Percentiles rank a stretch among this genome's conserved stretches.
phyloP scores from a whole-genome alignment of 345 rosid genomes.

The thale cress (Arabidopsis thaliana) region DNA sequence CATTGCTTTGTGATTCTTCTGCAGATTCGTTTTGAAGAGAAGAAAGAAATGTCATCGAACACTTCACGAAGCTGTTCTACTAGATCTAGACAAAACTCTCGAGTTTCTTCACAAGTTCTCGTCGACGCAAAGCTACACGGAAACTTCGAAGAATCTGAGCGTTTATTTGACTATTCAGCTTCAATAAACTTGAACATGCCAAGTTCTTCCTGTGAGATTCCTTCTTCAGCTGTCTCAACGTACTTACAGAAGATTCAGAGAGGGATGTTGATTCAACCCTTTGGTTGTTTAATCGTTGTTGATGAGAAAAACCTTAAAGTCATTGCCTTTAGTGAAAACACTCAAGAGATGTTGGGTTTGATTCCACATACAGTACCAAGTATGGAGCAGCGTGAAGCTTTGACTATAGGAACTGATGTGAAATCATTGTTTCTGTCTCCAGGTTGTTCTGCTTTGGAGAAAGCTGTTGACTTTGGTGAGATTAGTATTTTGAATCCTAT shows the following conservation, averaged over 20 bases:
- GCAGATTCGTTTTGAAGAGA: slow-evolving; percentile 33
- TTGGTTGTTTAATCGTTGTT: slow-evolving; percentile 78
- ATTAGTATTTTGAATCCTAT: slow-evolving; percentile 76
- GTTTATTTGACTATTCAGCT: slow-evolving; percentile 69
- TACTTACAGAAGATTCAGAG: slow-evolving; percentile 84
- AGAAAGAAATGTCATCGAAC: slow-evolving; percentile 58
- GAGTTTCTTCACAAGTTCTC: slow-evolving; percentile 66
- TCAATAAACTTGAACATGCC: slow-evolving; percentile 62
- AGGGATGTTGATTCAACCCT: slow-evolving; percentile 75
- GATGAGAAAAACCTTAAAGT: slow-evolving; percentile 65
- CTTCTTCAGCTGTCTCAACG: slow-evolving; percentile 66
- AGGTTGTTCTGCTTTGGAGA: slow-evolving; percentile 70
- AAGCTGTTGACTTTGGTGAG: slow-evolving; percentile 70
- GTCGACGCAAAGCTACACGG: slow-evolving; percentile 75
- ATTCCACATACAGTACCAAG: slow-evolving; percentile 76
- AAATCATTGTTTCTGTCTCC: slow-evolving; percentile 61
- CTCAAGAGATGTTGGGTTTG: slow-evolving; percentile 77
- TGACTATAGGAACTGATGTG: slow-evolving; percentile 67
- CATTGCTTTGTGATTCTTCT: not conserved
- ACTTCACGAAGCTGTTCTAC: slow-evolving; percentile 62
- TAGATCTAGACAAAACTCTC: slow-evolving; percentile 54
- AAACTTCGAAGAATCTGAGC: slow-evolving; percentile 68
- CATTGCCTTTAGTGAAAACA: slow-evolving; percentile 75
- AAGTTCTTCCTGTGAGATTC: slow-evolving; percentile 60
- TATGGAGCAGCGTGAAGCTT: slow-evolving; percentile 70